A percentile compares a stretch with the other conserved stretches of the same genome.
Evolutionary conservation across 768 basidiomycete species (phyloP).

Genomic region (Phylloporus arenicola): DNA sequence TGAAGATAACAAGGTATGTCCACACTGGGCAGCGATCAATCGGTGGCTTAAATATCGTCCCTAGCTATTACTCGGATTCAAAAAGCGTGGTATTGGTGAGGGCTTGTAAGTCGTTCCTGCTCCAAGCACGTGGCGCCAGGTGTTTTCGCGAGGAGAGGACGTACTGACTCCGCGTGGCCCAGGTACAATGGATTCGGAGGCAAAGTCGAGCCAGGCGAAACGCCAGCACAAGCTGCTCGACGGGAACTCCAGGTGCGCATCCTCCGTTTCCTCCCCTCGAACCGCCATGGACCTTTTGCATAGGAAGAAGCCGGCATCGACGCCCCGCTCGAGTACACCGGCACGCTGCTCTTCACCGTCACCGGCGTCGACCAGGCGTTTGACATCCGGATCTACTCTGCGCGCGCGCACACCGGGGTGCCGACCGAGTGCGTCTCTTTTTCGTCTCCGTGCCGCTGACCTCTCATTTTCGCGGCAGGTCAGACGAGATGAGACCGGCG

Average conservation of each 20-base stretch:
- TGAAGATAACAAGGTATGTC: constrained; percentile 18
- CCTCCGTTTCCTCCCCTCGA: no score
- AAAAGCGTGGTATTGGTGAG: constrained; percentile 73
- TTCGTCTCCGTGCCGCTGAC: no score
- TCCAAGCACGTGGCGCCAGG: no score
- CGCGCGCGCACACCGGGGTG: constrained; percentile 52
- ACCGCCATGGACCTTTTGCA: background rate
- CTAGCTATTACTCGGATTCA: constrained; percentile 31
- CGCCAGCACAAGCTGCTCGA: constrained; percentile 59
- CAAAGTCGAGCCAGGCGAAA: constrained; percentile 76
- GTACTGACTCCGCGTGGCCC: background rate
- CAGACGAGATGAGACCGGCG: no score
- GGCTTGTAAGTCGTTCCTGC: constrained; percentile 45
- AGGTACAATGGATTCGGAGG: constrained; percentile 91
- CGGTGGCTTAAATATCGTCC: no score
- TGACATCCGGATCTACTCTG: constrained; percentile 69
- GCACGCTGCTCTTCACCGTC: constrained; percentile 59
- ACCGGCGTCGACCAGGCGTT: constrained; percentile 54
- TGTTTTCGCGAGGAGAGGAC: background rate
- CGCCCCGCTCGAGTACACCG: constrained; percentile 53
- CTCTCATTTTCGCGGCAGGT: background rate
- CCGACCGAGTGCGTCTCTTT: constrained; percentile 79
- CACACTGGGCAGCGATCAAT: background rate
- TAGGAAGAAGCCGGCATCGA: constrained; percentile 83
- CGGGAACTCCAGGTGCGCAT: constrained; percentile 62